Conservation (phyloP, 257 asterid genomes). For the Plantago ovata region DNA sequence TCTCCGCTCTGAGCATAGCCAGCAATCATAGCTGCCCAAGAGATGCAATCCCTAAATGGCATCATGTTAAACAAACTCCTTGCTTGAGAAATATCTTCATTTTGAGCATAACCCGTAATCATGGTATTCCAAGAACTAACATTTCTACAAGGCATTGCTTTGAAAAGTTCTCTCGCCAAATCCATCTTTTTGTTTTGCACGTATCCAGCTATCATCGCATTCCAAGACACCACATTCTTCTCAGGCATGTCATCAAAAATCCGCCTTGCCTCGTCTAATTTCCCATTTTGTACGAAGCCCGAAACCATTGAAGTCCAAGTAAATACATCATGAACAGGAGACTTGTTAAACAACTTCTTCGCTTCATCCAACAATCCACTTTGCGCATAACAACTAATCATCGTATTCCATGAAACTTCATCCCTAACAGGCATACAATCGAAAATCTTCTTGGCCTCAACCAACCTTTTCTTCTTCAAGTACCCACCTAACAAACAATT, state of each 20-base stretch:
- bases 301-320: conserved; percentile 94
- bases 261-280: conserved; percentile 66
- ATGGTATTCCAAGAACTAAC: conserved; percentile 90
- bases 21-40: conserved; percentile 94
- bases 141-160: conserved; percentile 72
- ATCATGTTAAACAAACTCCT: conserved; percentile 61
- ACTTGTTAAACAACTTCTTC: conserved; percentile 57
- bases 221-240: conserved; percentile 83
- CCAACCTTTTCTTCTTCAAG: conserved; percentile 70
- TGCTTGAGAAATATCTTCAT: conserved; percentile 55
- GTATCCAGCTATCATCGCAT: conserved; percentile 90
- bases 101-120: conserved; percentile 85
- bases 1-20: conserved; percentile 77
- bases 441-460: conserved; percentile 62
- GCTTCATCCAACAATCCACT: conserved; percentile 64
- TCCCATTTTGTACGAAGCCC: conserved; percentile 75
- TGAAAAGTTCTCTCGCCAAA: conserved; percentile 70
- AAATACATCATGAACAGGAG: conserved; percentile 68
- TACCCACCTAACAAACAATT: conserved; percentile 95
- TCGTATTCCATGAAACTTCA: too few relatives aligned
- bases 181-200: conserved; percentile 67
- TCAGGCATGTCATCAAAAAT: conserved; percentile 75
- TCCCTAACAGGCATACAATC: conserved; percentile 73
- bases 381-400: conserved; percentile 82
- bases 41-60: conserved; percentile 77